Conservation (phyloP, 345 rosid species). For the Dipteronia dyeriana region DNA sequence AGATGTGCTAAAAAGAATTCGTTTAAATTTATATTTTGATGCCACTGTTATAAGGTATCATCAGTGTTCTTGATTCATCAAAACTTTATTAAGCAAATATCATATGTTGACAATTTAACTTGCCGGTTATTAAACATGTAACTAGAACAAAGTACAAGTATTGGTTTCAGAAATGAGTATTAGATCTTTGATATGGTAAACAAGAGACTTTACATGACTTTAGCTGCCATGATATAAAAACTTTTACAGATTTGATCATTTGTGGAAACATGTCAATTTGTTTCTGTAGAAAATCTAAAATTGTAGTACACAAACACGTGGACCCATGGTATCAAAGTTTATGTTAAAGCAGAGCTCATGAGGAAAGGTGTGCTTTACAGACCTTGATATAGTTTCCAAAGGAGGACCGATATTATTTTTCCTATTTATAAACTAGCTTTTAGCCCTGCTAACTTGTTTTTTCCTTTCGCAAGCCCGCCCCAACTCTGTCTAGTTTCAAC, state of each 20-base stretch:
- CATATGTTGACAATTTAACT: neutral
- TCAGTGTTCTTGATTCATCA: constrained; percentile 1
- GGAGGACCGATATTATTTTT: neutral
- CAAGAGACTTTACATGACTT: neutral
- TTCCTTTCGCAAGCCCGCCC: neutral
- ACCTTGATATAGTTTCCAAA: neutral
- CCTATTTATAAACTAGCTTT: neutral
- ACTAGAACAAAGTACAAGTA: too few relatives aligned
- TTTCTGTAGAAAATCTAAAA: neutral
- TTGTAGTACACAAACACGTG: neutral
- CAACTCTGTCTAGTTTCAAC: neutral
- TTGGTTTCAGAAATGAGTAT: too few relatives aligned
- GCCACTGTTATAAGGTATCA: neutral
- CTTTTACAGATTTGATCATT: neutral
- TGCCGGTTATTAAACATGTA: neutral
- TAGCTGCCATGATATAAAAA: neutral
- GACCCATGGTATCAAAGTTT: neutral
- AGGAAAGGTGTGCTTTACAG: neutral
- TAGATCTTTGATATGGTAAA: neutral
- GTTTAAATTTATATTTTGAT: constrained; percentile 5
- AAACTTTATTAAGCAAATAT: neutral
- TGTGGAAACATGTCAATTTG: neutral
- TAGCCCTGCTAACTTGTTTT: neutral
- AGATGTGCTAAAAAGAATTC: neutral
- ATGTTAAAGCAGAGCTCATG: neutral